Conservation (phyloP, 495 filamentous ascomycete species). For the Amphirosellinia nigrospora region DNA sequence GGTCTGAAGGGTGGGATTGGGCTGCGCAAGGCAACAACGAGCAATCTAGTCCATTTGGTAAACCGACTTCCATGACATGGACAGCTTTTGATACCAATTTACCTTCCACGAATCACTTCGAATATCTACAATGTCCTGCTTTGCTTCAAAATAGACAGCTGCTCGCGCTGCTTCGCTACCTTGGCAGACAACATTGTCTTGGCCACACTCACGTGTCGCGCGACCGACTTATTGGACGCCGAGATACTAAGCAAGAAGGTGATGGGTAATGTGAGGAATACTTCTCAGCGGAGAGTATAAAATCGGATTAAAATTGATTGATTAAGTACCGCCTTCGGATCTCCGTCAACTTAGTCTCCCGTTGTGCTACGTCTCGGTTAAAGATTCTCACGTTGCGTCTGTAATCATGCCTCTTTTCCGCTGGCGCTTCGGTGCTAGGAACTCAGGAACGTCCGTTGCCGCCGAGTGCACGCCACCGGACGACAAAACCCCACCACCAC, state of each 20-base stretch:
- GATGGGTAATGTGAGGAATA: neutral
- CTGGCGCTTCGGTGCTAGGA: conserved; percentile 3
- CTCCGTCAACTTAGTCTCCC: no score
- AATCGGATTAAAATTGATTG: neutral
- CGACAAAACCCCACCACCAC: neutral
- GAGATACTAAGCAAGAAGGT: neutral
- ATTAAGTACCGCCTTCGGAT: neutral
- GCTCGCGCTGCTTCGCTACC: neutral
- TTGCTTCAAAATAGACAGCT: neutral
- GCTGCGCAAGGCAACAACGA: neutral
- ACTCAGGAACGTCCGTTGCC: neutral
- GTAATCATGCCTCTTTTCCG: conserved; percentile 14
- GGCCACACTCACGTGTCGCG: neutral
- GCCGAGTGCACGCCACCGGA: neutral
- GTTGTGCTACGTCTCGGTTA: neutral
- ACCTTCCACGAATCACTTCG: neutral
- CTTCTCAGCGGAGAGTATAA: neutral
- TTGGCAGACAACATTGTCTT: neutral
- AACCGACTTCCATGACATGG: neutral
- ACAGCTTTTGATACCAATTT: neutral
- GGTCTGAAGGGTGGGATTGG: neutral
- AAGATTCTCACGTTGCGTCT: no score
- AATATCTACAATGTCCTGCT: neutral
- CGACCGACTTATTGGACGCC: neutral
- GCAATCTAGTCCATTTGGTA: neutral